phyloP scores from a whole-genome alignment of 2,329 filamentous ascomycete species.

The Penicillium griseofulvum region DNA sequence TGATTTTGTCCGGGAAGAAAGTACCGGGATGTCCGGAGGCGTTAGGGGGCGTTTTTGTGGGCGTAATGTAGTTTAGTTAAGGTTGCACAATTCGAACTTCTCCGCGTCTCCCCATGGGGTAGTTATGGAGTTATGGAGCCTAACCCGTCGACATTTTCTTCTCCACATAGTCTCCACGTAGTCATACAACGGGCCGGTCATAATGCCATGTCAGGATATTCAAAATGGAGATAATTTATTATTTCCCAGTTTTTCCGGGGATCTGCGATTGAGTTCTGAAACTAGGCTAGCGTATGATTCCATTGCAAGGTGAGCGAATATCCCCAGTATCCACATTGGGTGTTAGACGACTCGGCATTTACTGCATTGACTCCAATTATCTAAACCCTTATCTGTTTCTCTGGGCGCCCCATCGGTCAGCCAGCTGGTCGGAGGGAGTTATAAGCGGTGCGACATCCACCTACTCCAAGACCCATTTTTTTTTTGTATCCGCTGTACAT shows the following conservation, averaged over 20 bases:
- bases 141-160: not conserved
- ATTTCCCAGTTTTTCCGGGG: not conserved
- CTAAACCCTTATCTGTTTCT: not conserved
- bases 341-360: not conserved
- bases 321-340: not conserved
- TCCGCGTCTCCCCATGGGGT: slow-evolving; percentile 8
- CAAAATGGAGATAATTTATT: too few relatives aligned
- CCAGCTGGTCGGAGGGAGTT: not conserved
- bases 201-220: not conserved
- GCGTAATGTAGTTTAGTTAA: slow-evolving; percentile 1
- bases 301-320: not conserved
- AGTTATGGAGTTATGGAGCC: not conserved
- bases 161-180: slow-evolving; percentile 2
- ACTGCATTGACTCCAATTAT: not conserved
- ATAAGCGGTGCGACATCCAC: not conserved
- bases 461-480: not conserved
- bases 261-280: not conserved
- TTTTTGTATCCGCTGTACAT: not conserved
- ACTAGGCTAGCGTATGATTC: not conserved
- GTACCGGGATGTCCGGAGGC: not conserved
- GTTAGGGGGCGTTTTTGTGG: not conserved
- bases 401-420: not conserved
- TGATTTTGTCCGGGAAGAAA: too few relatives aligned
- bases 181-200: not conserved
- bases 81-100: not conserved